Percentiles rank a stretch among this genome's conserved stretches.
phyloP scores from a whole-genome alignment of 345 rosid species.

The Linum lewisii region DNA sequence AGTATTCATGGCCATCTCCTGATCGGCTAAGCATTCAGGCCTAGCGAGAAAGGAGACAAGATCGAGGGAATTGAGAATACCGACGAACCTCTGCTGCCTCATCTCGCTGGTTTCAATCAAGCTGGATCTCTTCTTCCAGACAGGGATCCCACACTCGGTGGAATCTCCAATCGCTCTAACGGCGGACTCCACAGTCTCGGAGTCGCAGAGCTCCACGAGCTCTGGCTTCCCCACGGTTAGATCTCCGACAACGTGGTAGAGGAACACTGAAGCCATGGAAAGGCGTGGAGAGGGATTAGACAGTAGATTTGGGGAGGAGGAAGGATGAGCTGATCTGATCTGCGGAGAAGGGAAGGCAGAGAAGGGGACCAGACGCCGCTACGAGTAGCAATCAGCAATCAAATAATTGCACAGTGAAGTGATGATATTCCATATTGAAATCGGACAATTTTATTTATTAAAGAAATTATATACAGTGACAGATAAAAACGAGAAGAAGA shows the following conservation, averaged over 20 bases:
- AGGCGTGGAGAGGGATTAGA: not conserved
- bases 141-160: conserved; percentile 85
- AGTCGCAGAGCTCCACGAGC: conserved; percentile 69
- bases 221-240: conserved; percentile 98
- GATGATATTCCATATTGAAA: no score
- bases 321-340: no score
- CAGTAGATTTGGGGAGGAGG: no score
- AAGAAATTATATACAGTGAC: no score
- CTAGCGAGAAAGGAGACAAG: conserved; percentile 67
- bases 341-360: no score
- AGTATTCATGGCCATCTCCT: conserved; percentile 65
- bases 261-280: conserved; percentile 75
- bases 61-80: conserved; percentile 79
- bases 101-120: conserved; percentile 50
- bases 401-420: no score
- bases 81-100: conserved; percentile 82
- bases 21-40: conserved; percentile 72
- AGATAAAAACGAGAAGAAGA: no score
- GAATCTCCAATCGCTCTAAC: conserved; percentile 76
- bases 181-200: conserved; percentile 80
- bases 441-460: no score
- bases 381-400: no score
- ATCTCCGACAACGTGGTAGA: conserved; percentile 94
- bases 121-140: conserved; percentile 72
- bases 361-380: no score